These are phyloP conservation scores for Debaryomyces hansenii DNA, from an alignment of 805 yeast genomes.

Conservation along the genomic window DNA sequence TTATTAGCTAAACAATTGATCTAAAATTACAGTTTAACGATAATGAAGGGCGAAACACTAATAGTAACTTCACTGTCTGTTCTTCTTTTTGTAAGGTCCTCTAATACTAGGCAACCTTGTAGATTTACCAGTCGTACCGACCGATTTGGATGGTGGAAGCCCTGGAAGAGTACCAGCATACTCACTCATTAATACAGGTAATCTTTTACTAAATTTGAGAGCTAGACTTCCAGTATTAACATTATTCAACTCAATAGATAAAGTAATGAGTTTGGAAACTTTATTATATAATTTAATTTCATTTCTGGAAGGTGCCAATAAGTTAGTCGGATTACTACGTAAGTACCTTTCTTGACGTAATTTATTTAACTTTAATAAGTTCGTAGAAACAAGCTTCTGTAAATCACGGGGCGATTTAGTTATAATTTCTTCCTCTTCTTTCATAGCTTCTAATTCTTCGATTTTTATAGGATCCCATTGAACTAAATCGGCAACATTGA, in stretches of 20 bases:
- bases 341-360: conserved; percentile 41
- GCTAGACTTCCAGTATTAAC: conserved; percentile 24
- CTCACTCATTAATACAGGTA: conserved; percentile 73
- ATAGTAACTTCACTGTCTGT: conserved; percentile 8
- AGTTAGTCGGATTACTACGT: conserved; percentile 23
- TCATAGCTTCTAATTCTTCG: conserved; percentile 22
- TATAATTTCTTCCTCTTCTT: conserved; percentile 22
- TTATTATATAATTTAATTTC: conserved; percentile 31
- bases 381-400: conserved; percentile 34
- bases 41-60: background rate
- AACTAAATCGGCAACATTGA: conserved; percentile 31
- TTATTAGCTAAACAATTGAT: background rate
- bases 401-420: conserved; percentile 26
- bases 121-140: conserved; percentile 14
- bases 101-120: conserved; percentile 39
- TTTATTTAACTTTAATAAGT: conserved; percentile 34
- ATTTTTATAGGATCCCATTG: conserved; percentile 36
- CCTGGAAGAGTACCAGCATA: conserved; percentile 83
- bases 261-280: conserved; percentile 26
- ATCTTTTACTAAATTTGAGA: conserved; percentile 32
- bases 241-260: conserved; percentile 33
- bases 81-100: conserved; percentile 39
- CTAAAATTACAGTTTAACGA: conserved; percentile 1
- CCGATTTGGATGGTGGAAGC: conserved; percentile 26
- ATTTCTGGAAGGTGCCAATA: conserved; percentile 23